Conservation (phyloP, 2,329 filamentous ascomycete species). For the Talaromyces sp. region DNA sequence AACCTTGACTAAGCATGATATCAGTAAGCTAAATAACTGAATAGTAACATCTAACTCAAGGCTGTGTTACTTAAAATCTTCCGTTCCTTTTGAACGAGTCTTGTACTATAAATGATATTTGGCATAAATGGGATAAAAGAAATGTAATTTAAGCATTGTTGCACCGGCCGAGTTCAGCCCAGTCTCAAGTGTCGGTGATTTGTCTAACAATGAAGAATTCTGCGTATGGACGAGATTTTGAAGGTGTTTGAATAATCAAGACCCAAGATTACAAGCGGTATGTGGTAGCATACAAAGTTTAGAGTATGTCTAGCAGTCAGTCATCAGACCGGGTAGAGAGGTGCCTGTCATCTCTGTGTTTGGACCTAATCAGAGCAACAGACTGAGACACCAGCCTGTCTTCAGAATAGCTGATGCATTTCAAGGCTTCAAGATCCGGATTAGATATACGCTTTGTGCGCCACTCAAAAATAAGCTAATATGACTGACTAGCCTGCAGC, state of each 20-base stretch:
- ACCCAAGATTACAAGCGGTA: not conserved
- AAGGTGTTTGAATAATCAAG: not conserved
- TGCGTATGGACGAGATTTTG: not conserved
- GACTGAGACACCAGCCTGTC: not conserved
- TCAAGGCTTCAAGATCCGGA: not conserved
- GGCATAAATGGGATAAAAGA: not conserved
- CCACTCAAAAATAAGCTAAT: not conserved
- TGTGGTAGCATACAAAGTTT: not conserved
- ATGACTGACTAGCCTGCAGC: not conserved
- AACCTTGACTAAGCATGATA: not conserved
- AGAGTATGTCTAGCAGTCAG: not conserved
- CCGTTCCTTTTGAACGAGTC: not conserved
- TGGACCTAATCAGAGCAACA: not conserved
- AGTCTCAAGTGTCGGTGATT: not conserved
- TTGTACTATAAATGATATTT: not conserved
- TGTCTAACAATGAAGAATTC: not conserved
- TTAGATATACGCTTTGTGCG: not conserved
- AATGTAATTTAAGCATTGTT: not conserved
- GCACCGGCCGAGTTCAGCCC: not conserved
- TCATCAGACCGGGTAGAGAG: not conserved
- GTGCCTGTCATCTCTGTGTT: not conserved
- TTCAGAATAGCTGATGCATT: not conserved
- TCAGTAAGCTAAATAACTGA: not conserved
- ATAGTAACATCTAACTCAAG: not conserved
- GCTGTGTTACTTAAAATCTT: not conserved